Conservation (phyloP, 352 stramenopile genomes). For the Blastocystis sp. region DNA sequence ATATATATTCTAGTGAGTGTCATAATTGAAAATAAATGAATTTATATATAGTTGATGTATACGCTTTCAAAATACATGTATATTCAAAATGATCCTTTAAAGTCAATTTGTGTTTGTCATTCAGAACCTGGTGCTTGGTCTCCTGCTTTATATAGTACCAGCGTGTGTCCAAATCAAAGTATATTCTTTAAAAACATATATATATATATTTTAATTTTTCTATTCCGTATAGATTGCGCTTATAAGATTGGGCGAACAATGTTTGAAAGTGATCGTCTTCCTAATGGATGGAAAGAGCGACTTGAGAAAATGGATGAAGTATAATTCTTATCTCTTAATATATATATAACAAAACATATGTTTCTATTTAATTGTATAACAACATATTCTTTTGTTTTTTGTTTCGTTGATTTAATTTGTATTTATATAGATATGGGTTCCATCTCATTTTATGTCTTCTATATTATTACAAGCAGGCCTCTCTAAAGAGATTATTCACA, state of each 20-base stretch:
- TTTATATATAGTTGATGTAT: conserved; percentile 5
- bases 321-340: too few relatives aligned
- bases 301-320: conserved; percentile 70
- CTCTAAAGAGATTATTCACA: conserved; percentile 47
- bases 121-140: conserved; percentile 69
- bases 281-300: conserved; percentile 58
- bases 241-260: conserved; percentile 68
- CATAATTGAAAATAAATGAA: conserved; percentile 47
- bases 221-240: conserved; percentile 48
- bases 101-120: conserved; percentile 60
- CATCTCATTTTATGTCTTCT: conserved; percentile 43
- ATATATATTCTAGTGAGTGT: too few relatives aligned
- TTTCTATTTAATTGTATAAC: conserved; percentile 58
- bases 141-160: conserved; percentile 38
- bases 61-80: conserved; percentile 46
- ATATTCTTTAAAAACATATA: neutral
- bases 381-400: too few relatives aligned
- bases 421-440: conserved; percentile 45
- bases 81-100: neutral
- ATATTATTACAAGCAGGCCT: conserved; percentile 15
- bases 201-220: conserved; percentile 3
- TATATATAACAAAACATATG: conserved; percentile 61
- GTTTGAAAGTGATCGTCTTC: conserved; percentile 76
- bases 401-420: too few relatives aligned
- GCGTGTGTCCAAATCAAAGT: conserved; percentile 1